phyloP scores from a whole-genome alignment of 805 yeast genomes.

The Candida takata region DNA sequence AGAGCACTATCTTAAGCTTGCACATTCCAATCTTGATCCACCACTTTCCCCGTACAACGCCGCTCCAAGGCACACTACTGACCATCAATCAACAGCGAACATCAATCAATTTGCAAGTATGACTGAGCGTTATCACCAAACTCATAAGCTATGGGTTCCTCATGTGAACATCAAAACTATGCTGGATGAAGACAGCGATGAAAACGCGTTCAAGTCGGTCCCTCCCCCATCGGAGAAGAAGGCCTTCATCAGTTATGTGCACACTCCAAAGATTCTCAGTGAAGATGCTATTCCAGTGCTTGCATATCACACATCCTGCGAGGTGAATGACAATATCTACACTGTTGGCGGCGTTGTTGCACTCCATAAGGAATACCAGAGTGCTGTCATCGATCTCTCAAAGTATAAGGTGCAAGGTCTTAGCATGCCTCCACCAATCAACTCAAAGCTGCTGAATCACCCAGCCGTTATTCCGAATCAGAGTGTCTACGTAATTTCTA shows the following conservation, averaged over 20 bases:
- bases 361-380: constrained; percentile 10
- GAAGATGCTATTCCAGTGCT: constrained; percentile 35
- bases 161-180: background rate
- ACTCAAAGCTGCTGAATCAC: constrained; percentile 32
- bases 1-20: no score
- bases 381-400: constrained; percentile 27
- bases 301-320: constrained; percentile 37
- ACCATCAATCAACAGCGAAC: no score
- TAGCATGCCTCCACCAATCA: constrained; percentile 41
- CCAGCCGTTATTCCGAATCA: constrained; percentile 36
- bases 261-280: constrained; percentile 31
- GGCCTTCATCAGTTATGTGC: constrained; percentile 16
- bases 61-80: no score
- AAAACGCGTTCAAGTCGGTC: background rate
- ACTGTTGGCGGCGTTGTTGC: constrained; percentile 38
- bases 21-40: no score
- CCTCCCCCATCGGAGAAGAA: constrained; percentile 6
- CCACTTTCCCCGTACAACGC: no score
- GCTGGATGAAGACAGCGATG: background rate
- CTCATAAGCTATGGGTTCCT: constrained; percentile 2
- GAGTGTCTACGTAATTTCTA: constrained; percentile 30
- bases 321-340: constrained; percentile 31
- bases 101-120: no score
- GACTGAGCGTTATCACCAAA: background rate
- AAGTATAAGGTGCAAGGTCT: constrained; percentile 32